Percentiles rank a stretch among this genome's conserved stretches.
Conservation (phyloP, 1,139 yeast species). For the Pneumocystis oryctolagi region DNA sequence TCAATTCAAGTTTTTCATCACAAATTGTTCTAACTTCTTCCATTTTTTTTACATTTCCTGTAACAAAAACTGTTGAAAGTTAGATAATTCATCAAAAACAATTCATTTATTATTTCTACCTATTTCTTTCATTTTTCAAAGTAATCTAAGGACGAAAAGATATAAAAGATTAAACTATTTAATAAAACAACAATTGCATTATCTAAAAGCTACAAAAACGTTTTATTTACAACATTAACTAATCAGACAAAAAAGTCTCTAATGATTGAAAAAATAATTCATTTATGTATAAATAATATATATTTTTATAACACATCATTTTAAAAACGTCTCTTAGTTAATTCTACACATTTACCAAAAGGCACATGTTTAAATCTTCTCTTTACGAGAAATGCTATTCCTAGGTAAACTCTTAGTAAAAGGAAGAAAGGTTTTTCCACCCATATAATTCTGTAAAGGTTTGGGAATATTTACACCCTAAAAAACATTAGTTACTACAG, state of each 20-base stretch:
- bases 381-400: slow-evolving; percentile 32
- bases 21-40: slow-evolving; percentile 11
- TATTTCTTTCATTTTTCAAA: neutral
- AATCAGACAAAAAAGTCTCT: neutral
- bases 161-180: neutral
- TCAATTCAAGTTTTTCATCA: slow-evolving; percentile 6
- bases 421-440: slow-evolving; percentile 95
- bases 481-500: neutral
- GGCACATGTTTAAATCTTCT: neutral
- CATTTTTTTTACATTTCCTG: slow-evolving; percentile 12
- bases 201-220: neutral
- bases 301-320: neutral
- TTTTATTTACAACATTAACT: neutral
- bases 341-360: neutral
- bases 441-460: slow-evolving; percentile 86
- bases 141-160: neutral
- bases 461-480: slow-evolving; percentile 77
- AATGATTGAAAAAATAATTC: neutral
- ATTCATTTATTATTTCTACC: neutral
- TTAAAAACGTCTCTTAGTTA: neutral
- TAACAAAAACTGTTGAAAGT: slow-evolving; percentile 9
- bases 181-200: neutral
- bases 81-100: neutral
- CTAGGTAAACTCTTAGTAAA: slow-evolving; percentile 82
- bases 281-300: neutral